phyloP scores from a whole-genome alignment of 2,329 filamentous ascomycete species.

The Sphaerulina musiva region DNA sequence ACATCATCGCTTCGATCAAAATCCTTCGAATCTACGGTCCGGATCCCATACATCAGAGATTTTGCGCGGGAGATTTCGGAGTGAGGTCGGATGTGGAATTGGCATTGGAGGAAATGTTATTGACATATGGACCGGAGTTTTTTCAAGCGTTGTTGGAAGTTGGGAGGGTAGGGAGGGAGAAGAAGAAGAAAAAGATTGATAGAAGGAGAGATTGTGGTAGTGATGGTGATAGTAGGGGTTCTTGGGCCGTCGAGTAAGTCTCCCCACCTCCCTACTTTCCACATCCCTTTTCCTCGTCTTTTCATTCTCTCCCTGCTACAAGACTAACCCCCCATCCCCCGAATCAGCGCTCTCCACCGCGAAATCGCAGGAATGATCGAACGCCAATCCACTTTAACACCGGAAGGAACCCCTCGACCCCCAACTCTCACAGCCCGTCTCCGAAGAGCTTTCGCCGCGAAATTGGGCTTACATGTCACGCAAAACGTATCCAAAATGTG shows the following conservation, averaged over 20 bases:
- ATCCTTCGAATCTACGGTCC: slow-evolving; percentile 31
- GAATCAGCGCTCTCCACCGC: slow-evolving; percentile 19
- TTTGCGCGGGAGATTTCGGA: slow-evolving; percentile 18
- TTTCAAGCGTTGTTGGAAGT: slow-evolving; percentile 26
- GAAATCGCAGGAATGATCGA: slow-evolving; percentile 26
- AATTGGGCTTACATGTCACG: slow-evolving; percentile 16
- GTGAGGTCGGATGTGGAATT: slow-evolving; percentile 31
- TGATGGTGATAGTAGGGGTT: background rate
- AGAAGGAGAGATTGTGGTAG: background rate
- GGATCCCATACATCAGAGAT: slow-evolving; percentile 19
- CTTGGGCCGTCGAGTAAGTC: slow-evolving; percentile 25
- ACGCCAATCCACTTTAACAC: slow-evolving; percentile 19
- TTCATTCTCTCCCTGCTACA: background rate
- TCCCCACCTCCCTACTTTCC: background rate
- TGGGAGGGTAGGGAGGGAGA: background rate
- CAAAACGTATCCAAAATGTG: slow-evolving; percentile 30
- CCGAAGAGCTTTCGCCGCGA: slow-evolving; percentile 26
- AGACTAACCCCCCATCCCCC: background rate
- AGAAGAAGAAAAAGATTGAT: background rate
- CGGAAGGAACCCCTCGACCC: slow-evolving; percentile 20
- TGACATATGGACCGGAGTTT: slow-evolving; percentile 28
- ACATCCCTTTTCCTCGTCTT: too few relatives aligned
- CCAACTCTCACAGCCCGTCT: slow-evolving; percentile 28
- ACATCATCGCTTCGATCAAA: slow-evolving; percentile 28
- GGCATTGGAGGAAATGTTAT: slow-evolving; percentile 31